Conservation (phyloP, 345 rosid genomes). For the Pistacia atlantica region DNA sequence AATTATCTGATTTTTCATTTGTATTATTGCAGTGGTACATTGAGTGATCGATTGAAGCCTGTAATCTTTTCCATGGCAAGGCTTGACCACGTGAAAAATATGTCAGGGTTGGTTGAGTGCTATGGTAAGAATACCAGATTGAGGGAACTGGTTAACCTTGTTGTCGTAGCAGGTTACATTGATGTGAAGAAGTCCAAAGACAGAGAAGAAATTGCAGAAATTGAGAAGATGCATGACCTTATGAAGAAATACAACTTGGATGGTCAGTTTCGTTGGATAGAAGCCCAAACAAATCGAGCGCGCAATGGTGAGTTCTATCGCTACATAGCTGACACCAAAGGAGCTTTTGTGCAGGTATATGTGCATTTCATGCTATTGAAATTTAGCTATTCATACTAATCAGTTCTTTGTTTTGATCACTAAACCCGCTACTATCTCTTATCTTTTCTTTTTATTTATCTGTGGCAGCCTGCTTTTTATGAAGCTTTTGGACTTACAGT, state of each 20-base stretch:
- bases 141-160: constrained; percentile 90
- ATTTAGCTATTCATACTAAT: neutral
- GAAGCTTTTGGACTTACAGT: constrained; percentile 99
- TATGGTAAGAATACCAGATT: constrained; percentile 68
- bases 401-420: neutral
- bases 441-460: neutral
- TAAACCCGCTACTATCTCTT: neutral
- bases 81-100: constrained; percentile 90
- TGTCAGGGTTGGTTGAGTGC: constrained; percentile 86
- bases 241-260: constrained; percentile 65
- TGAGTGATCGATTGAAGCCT: constrained; percentile 82
- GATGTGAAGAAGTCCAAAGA: constrained; percentile 81
- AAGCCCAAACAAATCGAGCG: constrained; percentile 93
- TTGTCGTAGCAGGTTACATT: constrained; percentile 81
- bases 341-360: constrained; percentile 91
- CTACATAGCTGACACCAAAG: constrained; percentile 80
- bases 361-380: neutral
- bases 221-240: constrained; percentile 84
- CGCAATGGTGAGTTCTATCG: constrained; percentile 96
- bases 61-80: constrained; percentile 96
- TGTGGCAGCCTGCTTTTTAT: constrained; percentile 88
- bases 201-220: constrained; percentile 96
- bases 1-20: constrained; percentile 7
- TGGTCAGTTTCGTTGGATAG: constrained; percentile 93
- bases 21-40: constrained; percentile 59